A percentile compares a stretch with the other conserved stretches of the same genome.
Conservation (phyloP, 1,284 basidiomycete species). For the Pterulicium gracile region DNA sequence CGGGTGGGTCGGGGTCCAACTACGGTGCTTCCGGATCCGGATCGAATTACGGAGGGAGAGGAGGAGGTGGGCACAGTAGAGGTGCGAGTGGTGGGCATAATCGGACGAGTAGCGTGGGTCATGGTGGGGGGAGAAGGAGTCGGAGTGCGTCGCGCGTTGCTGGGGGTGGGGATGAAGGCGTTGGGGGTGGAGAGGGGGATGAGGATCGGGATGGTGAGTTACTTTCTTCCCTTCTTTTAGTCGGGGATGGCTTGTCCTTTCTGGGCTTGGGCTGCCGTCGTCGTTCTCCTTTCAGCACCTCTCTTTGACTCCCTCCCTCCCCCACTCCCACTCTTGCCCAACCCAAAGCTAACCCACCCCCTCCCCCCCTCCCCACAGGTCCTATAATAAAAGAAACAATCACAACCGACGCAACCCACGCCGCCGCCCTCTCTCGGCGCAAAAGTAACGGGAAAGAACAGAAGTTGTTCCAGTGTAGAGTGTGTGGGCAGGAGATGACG, state of each 20-base stretch:
- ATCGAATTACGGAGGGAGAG: too few species aligned
- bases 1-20: too few species aligned
- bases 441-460: background rate
- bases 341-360: background rate
- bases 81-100: too few species aligned
- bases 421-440: background rate
- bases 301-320: background rate
- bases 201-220: too few species aligned
- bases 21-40: too few species aligned
- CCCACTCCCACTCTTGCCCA: background rate
- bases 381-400: background rate
- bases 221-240: background rate
- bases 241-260: background rate
- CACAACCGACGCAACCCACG: background rate
- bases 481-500: background rate
- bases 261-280: background rate
- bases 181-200: too few species aligned
- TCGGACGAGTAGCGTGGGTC: background rate
- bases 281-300: background rate
- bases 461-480: background rate
- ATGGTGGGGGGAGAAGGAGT: background rate
- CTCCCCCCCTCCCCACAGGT: background rate
- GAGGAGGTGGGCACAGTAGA: too few species aligned
- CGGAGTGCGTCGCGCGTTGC: too few species aligned
- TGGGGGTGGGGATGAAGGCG: too few species aligned